phyloP scores from a whole-genome alignment of 1,139 yeast genomes.

The Diutina mesorugosa region DNA sequence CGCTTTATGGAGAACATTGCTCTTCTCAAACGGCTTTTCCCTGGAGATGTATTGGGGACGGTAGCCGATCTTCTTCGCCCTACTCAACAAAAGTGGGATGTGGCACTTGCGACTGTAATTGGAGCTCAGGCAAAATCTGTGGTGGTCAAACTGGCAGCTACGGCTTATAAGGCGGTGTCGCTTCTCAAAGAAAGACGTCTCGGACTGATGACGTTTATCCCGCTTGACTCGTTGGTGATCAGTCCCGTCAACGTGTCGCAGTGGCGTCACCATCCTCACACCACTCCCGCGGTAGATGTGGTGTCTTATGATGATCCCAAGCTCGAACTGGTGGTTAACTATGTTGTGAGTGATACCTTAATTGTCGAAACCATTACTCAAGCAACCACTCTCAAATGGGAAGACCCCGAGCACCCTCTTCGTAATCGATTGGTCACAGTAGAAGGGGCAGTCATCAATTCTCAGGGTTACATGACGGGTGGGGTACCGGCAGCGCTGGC shows the following conservation, averaged over 20 bases:
- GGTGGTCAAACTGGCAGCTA: slow-evolving; percentile 61
- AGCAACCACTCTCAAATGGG: slow-evolving; percentile 70
- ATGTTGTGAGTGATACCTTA: slow-evolving; percentile 68
- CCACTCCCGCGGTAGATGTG: slow-evolving; percentile 61
- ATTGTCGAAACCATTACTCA: slow-evolving; percentile 61
- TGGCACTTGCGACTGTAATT: slow-evolving; percentile 66
- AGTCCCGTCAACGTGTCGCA: slow-evolving; percentile 46
- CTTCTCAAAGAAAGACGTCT: slow-evolving; percentile 76
- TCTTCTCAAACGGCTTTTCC: slow-evolving; percentile 55
- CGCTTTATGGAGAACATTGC: slow-evolving; percentile 61
- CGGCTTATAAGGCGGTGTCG: slow-evolving; percentile 75
- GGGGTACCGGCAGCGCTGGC: slow-evolving; percentile 39
- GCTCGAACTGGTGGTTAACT: slow-evolving; percentile 68
- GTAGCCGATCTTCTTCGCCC: slow-evolving; percentile 76
- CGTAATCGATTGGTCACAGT: slow-evolving; percentile 65
- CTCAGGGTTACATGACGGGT: slow-evolving; percentile 88
- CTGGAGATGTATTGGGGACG: slow-evolving; percentile 68
- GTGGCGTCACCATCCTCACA: slow-evolving; percentile 42
- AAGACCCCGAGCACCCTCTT: slow-evolving; percentile 17
- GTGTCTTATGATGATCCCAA: slow-evolving; percentile 52
- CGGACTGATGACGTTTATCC: slow-evolving; percentile 81
- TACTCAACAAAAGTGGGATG: slow-evolving; percentile 57
- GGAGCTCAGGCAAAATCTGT: slow-evolving; percentile 77
- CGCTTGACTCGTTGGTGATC: slow-evolving; percentile 55
- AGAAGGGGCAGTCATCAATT: slow-evolving; percentile 77